Base-by-base conservation (phyloP, 495 filamentous ascomycete genomes). In the Aspergillus nanangensis region DNA sequence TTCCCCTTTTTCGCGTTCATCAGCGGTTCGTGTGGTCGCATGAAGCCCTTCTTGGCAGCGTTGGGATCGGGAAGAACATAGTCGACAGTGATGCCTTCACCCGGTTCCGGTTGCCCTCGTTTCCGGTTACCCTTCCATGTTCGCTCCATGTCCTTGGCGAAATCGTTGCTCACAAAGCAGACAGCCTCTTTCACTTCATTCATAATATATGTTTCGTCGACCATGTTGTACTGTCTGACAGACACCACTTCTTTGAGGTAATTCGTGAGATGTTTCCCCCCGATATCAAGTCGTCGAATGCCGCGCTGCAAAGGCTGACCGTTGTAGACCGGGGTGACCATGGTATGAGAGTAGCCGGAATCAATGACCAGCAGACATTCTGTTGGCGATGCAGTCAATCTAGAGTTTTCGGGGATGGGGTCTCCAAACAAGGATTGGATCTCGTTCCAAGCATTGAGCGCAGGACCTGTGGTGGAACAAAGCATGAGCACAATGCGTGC, bases 21-120 rank as follows among this genome's bases (percentile, higher is more conserved):
- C 1, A 73, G 56, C 11, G 86, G 79, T 55, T 94, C 87, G 51
- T 94, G 90, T 0, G 87, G 82, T 14, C 89, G 76, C 31, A 85
- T 72, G 52, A 84, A 78, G 1, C 93, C 94, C 38, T 82, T 80
- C 23, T 77, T 81, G 18, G 78, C 71, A 0, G 78, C 79, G 51
- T 94, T 90, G 44, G 91, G 96, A 58, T 96, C 89, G 0, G 93
- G 93, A 3, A 99, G 77, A 3, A 97, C 87, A 57, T 93, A 97
- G 63, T 99, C 93, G 20, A 90, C 79, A 5, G 90, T 83, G 18
- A 96, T 83, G n/a, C 86, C 81, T 20, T 78, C 78, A n/a, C 72
- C 81, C 0, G 55, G 39, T 2, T 55, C 50, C 5, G 55, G 49
- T 51, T 65, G 55, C 20, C 56, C 51, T 44, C 61, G 60, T 37